These are phyloP conservation scores for Metschnikowia drakensbergensis DNA, from an alignment of 805 yeast species.

Conservation along the genomic window DNA sequence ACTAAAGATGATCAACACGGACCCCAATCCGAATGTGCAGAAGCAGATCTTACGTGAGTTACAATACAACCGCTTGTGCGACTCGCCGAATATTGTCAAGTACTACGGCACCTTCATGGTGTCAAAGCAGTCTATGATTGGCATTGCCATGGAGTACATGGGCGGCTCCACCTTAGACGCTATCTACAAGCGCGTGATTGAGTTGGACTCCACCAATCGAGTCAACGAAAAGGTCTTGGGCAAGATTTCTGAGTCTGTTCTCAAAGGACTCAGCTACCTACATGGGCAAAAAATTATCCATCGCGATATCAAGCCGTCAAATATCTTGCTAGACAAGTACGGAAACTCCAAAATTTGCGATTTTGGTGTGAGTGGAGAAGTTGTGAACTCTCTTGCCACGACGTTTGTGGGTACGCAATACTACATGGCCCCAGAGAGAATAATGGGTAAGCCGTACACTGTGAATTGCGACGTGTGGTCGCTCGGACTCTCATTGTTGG, in stretches of 20 bases:
- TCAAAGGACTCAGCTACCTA: constrained; percentile 79
- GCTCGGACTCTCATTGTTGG: constrained; percentile 83
- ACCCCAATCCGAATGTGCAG: constrained; percentile 81
- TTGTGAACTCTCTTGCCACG: constrained; percentile 89
- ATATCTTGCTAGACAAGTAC: constrained; percentile 65
- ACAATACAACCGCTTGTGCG: constrained; percentile 79
- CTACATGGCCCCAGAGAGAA: constrained; percentile 98
- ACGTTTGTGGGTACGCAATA: constrained; percentile 97
- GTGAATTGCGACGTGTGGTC: constrained; percentile 98
- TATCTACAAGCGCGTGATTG: constrained; percentile 71
- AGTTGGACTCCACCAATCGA: constrained; percentile 65
- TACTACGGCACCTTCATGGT: constrained; percentile 90
- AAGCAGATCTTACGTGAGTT: constrained; percentile 88
- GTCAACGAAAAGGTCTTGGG: constrained; percentile 93
- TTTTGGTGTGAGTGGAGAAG: constrained; percentile 97
- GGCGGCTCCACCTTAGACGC: constrained; percentile 90
- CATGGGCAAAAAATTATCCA: constrained; percentile 88
- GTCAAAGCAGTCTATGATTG: constrained; percentile 72
- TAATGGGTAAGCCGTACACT: constrained; percentile 91
- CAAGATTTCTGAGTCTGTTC: constrained; percentile 80
- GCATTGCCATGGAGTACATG: constrained; percentile 97
- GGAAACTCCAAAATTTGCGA: constrained; percentile 94
- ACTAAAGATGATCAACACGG: constrained; percentile 66
- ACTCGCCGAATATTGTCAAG: constrained; percentile 79
- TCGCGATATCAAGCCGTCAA: constrained; percentile 94